Base-by-base conservation (phyloP, 805 yeast genomes). In the Myxozyma neglecta region DNA sequence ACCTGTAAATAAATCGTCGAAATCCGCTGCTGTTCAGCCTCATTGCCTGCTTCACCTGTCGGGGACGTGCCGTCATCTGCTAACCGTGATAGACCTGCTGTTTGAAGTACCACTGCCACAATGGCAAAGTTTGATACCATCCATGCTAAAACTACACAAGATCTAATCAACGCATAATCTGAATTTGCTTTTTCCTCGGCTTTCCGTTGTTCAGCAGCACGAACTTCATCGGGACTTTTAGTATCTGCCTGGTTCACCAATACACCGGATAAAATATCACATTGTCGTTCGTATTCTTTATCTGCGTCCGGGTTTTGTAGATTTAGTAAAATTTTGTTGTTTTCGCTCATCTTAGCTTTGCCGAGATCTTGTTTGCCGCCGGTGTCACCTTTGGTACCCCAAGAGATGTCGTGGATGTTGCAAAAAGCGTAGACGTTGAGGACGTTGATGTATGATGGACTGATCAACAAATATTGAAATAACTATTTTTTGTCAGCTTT, bases 351-450 rank as follows among this genome's bases (percentile, higher is more conserved):
- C 36, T 89, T 88, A 53, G 96, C 96, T 49, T 89, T 86, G 52
- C 96, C 92, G 42, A 87, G 78, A 63, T 83, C 87, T 66, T 84
- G 83, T 18, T 84, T 82, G 50, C 85, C 87, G 63, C 83, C 83
- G 66, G 87, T 88, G 63, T 92, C 97, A 68, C 99, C 99, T 73
- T 93, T 93, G 1, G 99, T 93, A 76, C 99, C 99, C 99, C 99
- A 93, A 0, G 97, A 89, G 54, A 94, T 97, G 79, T 93, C 99
- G 76, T 93, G 98, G 2, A 97, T 93, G 74, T 93, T 93, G 78
- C 99, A 93, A 76, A 93, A 91, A 0, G 99, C 97, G 77, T 91
- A 93, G 61, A 94, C 91, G 76, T 93, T 97, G 60, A 93, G 79
- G 1, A 97, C 87, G 76, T 97, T 90, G 3, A 96, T 88, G 73